These are phyloP conservation scores for Lepiota brunneoincarnata DNA, from an alignment of 768 basidiomycete genomes.

Conservation along the genomic window DNA sequence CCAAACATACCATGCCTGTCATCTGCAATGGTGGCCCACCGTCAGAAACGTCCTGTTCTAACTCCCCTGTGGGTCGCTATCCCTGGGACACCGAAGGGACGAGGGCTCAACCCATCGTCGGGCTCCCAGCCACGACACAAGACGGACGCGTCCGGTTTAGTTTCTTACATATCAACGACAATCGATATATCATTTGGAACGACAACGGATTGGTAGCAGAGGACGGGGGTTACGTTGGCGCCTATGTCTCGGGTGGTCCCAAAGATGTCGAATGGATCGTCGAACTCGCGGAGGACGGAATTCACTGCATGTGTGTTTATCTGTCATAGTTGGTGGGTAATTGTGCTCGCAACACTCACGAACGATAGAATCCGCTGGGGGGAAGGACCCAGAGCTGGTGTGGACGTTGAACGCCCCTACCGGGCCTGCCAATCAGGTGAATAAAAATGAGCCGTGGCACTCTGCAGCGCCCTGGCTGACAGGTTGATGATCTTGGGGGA, in stretches of 20 bases:
- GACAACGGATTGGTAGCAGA: background rate
- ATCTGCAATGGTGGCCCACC: background rate
- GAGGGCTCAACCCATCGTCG: background rate
- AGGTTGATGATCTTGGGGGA: no score
- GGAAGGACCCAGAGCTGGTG: background rate
- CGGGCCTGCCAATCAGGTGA: background rate
- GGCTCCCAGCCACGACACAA: background rate
- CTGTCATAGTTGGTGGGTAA: no score
- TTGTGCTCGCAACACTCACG: no score
- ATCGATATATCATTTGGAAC: background rate
- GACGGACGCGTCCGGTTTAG: background rate
- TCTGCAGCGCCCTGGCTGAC: no score
- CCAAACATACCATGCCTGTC: no score
- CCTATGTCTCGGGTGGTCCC: no score
- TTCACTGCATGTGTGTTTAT: no score
- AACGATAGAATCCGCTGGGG: background rate
- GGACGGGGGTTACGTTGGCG: background rate
- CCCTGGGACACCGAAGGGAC: background rate
- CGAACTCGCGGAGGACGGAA: background rate
- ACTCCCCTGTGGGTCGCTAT: background rate
- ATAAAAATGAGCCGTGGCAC: no score
- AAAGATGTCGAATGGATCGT: background rate
- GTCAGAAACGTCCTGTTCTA: background rate
- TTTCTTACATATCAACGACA: background rate
- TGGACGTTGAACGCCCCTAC: background rate